Evolutionary conservation across 2,329 filamentous ascomycete species (phyloP).

Genomic region (Hymenotorrendiella dingleyae): DNA sequence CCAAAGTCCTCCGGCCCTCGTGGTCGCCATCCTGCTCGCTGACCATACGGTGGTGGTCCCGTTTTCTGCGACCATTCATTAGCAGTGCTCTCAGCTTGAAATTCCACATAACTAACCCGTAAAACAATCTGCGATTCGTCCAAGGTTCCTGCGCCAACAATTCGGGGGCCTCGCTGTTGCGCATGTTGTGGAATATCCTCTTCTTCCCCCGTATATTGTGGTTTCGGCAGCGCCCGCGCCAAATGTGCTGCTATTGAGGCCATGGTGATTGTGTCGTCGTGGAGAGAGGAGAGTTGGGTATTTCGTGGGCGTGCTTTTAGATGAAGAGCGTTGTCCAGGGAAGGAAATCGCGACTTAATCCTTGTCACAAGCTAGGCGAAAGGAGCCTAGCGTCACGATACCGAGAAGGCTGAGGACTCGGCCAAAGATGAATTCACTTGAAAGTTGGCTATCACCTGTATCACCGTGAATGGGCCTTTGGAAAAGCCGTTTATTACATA

Average conservation of each 20-base stretch:
- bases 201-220: conserved; percentile 84
- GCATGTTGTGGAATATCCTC: conserved; percentile 70
- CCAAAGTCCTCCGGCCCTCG: conserved; percentile 86
- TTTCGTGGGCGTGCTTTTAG: conserved; percentile 8
- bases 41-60: conserved; percentile 82
- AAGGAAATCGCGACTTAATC: too few relatives aligned
- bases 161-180: conserved; percentile 72
- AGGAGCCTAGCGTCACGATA: conserved; percentile 8
- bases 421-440: too few relatives aligned
- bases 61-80: conserved; percentile 47
- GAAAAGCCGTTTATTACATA: too few relatives aligned
- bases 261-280: conserved; percentile 40
- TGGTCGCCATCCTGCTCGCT: conserved; percentile 85
- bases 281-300: conserved; percentile 4
- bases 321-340: conserved; percentile 11
- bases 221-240: conserved; percentile 75
- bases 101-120: conserved; percentile 44
- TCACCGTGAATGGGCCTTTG: too few relatives aligned
- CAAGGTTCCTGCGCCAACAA: conserved; percentile 72
- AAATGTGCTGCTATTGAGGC: conserved; percentile 65
- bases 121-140: conserved; percentile 83
- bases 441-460: too few relatives aligned
- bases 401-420: neutral
- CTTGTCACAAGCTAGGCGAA: conserved; percentile 7
- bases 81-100: conserved; percentile 8